phyloP scores from a whole-genome alignment of 2,329 filamentous ascomycete genomes.

The Ceratocystis huliohia region DNA sequence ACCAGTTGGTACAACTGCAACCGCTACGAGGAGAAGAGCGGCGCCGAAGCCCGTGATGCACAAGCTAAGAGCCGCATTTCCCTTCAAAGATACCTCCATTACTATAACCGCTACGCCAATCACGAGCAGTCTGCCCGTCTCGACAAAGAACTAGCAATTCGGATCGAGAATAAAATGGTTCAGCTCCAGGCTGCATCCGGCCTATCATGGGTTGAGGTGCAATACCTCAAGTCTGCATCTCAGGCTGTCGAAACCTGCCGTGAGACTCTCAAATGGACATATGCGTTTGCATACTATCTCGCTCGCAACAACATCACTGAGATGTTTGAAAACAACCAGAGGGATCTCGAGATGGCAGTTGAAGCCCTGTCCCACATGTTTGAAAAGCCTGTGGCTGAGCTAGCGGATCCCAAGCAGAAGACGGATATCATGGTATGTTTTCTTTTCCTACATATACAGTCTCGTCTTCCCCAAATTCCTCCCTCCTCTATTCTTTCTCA shows the following conservation, averaged over 20 bases:
- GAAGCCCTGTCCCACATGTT: conserved; percentile 99
- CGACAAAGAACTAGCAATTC: conserved; percentile 88
- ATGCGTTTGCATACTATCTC: conserved; percentile 97
- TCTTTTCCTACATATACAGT: neutral
- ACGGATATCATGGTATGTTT: conserved; percentile 66
- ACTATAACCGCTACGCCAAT: conserved; percentile 98
- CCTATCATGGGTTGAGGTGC: conserved; percentile 98
- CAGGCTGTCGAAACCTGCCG: conserved; percentile 90
- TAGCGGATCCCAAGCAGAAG: conserved; percentile 79
- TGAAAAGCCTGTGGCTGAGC: conserved; percentile 82
- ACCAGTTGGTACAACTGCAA: conserved; percentile 99
- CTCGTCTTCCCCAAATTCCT: neutral
- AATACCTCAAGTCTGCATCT: conserved; percentile 87
- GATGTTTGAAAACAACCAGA: conserved; percentile 98
- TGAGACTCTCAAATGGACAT: conserved; percentile 99
- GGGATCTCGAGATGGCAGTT: conserved; percentile 92
- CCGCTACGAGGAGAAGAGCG: conserved; percentile 90
- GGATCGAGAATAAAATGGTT: conserved; percentile 99
- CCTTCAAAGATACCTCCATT: conserved; percentile 91
- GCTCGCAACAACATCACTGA: conserved; percentile 87
- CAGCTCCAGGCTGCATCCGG: conserved; percentile 84
- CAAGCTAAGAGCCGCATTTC: conserved; percentile 85
- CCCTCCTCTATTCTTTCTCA: neutral
- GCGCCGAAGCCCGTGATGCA: conserved; percentile 75
- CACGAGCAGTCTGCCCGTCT: conserved; percentile 95